Base-by-base conservation (phyloP, 2,329 filamentous ascomycete species). In the Dichotomopilus funicola region DNA sequence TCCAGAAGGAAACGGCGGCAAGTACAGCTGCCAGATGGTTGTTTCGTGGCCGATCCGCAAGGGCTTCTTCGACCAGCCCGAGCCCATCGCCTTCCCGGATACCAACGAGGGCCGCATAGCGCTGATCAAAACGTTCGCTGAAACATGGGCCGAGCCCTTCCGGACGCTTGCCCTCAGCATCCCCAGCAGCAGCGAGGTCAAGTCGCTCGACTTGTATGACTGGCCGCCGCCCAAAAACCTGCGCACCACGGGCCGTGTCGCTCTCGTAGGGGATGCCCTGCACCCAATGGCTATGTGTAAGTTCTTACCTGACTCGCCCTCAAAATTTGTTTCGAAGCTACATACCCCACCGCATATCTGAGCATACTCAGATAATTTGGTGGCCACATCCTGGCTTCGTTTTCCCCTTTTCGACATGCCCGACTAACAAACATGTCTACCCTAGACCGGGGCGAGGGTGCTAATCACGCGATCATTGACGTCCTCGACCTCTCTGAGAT, bases 221-320 rank as follows among this genome's bases (percentile, higher is more conserved):
- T 78, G 76, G 68, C 66, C 73, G 1, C 76, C 75, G 1, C 67
- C 70, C 1, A 63, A 60, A 3, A 67, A 65, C 1, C 54, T 72
- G 5, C 72, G 70, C 45, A 67, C 70, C 0, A 67, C 65, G 6
- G 75, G 75, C 0, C 69, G 71, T 1, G 74, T 72, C 0, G 71
- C 77, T 0, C 60, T 83, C 1, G 70, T 80, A 55, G 80, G 80
- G 0, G 80, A 83, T 64, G 75, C 80, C 0, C 70, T 80, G 3
- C 80, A 83, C 64, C 72, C 77, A 0, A 83, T 83, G 79, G 75
- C 77, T 0, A 82, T 82, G 79, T 82, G 78, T 82, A 72, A 66
- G 78, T 66, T n/a, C 6, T 31, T 38, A 38, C 10, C 42, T 9
- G 8, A 1, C 42, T 40, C 11, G 10, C 19, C 9, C 1, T 12